These are phyloP conservation scores for Anthostomella pinea DNA, from an alignment of 2,329 filamentous ascomycete species.

Conservation along the genomic window DNA sequence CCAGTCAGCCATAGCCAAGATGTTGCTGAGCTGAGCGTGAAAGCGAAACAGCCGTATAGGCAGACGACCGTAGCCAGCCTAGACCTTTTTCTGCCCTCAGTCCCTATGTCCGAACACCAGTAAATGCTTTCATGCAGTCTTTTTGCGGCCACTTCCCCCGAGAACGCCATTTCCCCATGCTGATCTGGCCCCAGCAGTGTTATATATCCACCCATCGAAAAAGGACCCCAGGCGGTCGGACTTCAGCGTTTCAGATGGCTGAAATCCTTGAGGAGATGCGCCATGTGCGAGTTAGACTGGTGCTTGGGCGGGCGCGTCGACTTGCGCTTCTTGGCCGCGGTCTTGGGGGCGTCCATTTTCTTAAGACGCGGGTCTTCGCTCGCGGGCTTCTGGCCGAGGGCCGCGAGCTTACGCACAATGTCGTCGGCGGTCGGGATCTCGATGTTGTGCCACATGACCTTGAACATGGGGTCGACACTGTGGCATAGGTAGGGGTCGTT, in stretches of 20 bases:
- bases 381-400: slow-evolving; percentile 78
- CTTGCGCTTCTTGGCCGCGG: slow-evolving; percentile 63
- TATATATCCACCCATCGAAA: slow-evolving; percentile 2
- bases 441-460: slow-evolving; percentile 77
- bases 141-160: too few relatives aligned
- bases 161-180: background rate
- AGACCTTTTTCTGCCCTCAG: too few relatives aligned
- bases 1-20: too few relatives aligned
- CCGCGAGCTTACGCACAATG: slow-evolving; percentile 69
- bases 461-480: slow-evolving; percentile 77
- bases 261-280: slow-evolving; percentile 65
- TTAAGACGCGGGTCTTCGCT: slow-evolving; percentile 71
- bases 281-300: slow-evolving; percentile 86
- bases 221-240: background rate
- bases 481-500: slow-evolving; percentile 79
- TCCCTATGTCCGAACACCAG: too few relatives aligned
- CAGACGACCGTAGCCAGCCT: too few relatives aligned
- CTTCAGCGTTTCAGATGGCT: slow-evolving; percentile 16
- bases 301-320: slow-evolving; percentile 74
- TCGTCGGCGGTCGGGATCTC: slow-evolving; percentile 73
- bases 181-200: slow-evolving; percentile 7
- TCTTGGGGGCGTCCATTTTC: slow-evolving; percentile 51
- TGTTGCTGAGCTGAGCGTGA: too few relatives aligned
- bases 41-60: too few relatives aligned
- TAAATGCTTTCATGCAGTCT: too few relatives aligned